phyloP scores from a whole-genome alignment of 805 yeast species.

The Wickerhamiella australiensis region DNA sequence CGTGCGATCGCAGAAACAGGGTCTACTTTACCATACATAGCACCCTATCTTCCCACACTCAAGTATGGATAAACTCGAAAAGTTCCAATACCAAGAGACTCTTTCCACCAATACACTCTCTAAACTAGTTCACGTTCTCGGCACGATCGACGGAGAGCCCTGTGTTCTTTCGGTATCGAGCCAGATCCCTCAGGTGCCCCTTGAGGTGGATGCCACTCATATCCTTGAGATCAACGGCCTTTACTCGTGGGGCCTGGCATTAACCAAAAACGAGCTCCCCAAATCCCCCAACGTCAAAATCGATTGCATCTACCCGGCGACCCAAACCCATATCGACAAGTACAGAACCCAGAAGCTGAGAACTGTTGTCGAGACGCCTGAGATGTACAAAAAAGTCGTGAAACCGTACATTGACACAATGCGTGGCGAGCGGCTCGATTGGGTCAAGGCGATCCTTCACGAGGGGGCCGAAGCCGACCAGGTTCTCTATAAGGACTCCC shows the following conservation, averaged over 20 bases:
- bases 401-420: conserved; percentile 65
- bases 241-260: conserved; percentile 66
- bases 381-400: conserved; percentile 48
- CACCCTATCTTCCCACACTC: too few relatives aligned
- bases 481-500: conserved; percentile 53
- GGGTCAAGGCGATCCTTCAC: conserved; percentile 79
- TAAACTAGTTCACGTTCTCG: conserved; percentile 57
- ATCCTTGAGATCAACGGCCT: conserved; percentile 63
- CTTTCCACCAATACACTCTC: conserved; percentile 49
- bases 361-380: conserved; percentile 70
- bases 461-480: conserved; percentile 78
- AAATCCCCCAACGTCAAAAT: conserved; percentile 51
- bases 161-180: conserved; percentile 51
- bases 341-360: conserved; percentile 50
- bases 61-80: conserved; percentile 21
- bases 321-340: conserved; percentile 70
- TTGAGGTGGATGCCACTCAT: conserved; percentile 22
- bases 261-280: conserved; percentile 35
- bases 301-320: conserved; percentile 79
- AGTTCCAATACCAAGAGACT: conserved; percentile 37
- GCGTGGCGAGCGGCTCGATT: conserved; percentile 65
- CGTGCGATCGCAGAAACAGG: too few relatives aligned
- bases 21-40: too few relatives aligned
- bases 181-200: conserved; percentile 16
- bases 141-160: conserved; percentile 43